Evolutionary conservation across 1,284 basidiomycete genomes (phyloP).

Genomic region (Cutaneotrichosporon cutaneum): DNA sequence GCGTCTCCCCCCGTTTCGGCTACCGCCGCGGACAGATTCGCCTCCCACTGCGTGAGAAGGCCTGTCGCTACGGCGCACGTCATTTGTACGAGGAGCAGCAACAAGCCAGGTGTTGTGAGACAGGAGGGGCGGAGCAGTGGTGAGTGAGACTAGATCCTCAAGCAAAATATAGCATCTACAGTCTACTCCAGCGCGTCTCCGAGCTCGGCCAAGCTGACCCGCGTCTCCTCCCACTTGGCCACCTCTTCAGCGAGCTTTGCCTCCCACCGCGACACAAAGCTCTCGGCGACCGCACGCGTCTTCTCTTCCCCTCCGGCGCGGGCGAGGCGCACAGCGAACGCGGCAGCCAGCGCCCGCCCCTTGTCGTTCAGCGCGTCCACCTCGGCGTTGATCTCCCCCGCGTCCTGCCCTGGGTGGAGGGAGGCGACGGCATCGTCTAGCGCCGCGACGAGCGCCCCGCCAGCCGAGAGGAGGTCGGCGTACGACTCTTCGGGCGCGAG

Average conservation of each 20-base stretch:
- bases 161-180: neutral
- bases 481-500: constrained; percentile 24
- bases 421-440: constrained; percentile 40
- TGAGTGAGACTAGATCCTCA: constrained; percentile 7
- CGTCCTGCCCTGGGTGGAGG: constrained; percentile 43
- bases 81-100: too few species aligned
- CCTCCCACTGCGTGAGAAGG: too few species aligned
- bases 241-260: constrained; percentile 30
- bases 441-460: constrained; percentile 27
- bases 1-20: too few species aligned
- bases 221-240: constrained; percentile 32
- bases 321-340: constrained; percentile 11
- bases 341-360: constrained; percentile 20
- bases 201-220: constrained; percentile 23
- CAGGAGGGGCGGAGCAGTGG: too few species aligned
- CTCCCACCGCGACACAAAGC: constrained; percentile 35
- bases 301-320: constrained; percentile 13
- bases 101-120: too few species aligned
- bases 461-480: constrained; percentile 13
- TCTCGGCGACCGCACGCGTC: constrained; percentile 8
- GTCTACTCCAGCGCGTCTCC: constrained; percentile 23
- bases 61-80: too few species aligned
- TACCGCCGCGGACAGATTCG: too few species aligned
- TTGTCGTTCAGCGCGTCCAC: constrained; percentile 24
- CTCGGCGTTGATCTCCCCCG: constrained; percentile 32